Percentiles rank a stretch among this genome's conserved stretches.
Conservation (phyloP, 1,284 basidiomycete genomes). For the Mycena sp. region DNA sequence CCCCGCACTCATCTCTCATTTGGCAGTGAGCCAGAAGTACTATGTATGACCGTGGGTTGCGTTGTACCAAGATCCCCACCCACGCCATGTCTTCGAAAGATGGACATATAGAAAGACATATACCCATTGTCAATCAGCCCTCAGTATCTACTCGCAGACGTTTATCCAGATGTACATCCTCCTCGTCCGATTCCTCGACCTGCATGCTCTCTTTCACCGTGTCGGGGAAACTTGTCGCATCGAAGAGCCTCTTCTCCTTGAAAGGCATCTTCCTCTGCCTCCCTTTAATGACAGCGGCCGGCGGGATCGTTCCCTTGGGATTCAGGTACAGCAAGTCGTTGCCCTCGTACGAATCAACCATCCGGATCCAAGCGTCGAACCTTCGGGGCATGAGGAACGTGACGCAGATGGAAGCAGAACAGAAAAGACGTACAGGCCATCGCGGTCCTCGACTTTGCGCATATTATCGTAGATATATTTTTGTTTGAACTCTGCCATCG, state of each 20-base stretch:
- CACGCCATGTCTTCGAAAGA: too few relatives aligned
- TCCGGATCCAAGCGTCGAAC: constrained; percentile 80
- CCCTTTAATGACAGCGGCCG: constrained; percentile 65
- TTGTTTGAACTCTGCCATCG: constrained; percentile 85
- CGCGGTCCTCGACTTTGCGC: constrained; percentile 83
- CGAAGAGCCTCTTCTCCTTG: constrained; percentile 71
- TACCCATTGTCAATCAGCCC: constrained; percentile 4
- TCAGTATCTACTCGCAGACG: constrained; percentile 16
- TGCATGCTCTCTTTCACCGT: constrained; percentile 50
- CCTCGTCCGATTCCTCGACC: constrained; percentile 54
- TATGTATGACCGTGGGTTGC: too few relatives aligned
- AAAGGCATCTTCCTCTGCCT: constrained; percentile 45
- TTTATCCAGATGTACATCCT: constrained; percentile 61
- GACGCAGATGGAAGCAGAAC: constrained; percentile 10
- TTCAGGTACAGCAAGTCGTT: constrained; percentile 78
- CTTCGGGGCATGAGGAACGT: too few relatives aligned
- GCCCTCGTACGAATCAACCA: constrained; percentile 75
- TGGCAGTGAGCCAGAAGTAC: too few relatives aligned
- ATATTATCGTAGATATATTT: constrained; percentile 86
- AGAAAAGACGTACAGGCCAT: constrained; percentile 82
- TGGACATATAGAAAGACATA: too few relatives aligned
- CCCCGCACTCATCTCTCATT: too few relatives aligned
- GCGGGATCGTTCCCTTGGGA: constrained; percentile 74
- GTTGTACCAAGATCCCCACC: too few relatives aligned
- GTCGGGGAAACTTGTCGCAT: constrained; percentile 63